A percentile compares a stretch with the other conserved stretches of the same genome.
Conservation (phyloP, 176 grass and related monocot species). For the Carex kokanica region DNA sequence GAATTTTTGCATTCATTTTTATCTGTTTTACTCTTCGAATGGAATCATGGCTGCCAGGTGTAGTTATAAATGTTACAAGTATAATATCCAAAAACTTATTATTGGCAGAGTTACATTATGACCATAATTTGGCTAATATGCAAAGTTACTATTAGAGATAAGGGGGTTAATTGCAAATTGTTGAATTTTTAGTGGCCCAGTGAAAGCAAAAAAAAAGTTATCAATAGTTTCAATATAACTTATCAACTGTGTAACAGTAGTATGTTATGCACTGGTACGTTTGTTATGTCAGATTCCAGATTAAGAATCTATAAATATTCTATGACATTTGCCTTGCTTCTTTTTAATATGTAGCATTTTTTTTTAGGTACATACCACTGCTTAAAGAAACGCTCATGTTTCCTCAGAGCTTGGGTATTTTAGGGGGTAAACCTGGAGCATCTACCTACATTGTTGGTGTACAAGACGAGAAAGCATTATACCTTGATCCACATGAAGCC, state of each 20-base stretch:
- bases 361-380: conserved; percentile 78
- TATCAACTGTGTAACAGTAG: background rate
- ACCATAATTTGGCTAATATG: background rate
- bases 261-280: background rate
- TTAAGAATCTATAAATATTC: conserved; percentile 15
- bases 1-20: background rate
- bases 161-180: background rate
- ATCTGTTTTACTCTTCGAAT: background rate
- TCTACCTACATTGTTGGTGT: conserved; percentile 96
- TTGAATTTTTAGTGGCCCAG: background rate
- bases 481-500: conserved; percentile 91
- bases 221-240: background rate
- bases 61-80: background rate
- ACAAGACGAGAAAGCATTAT: conserved; percentile 86
- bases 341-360: conserved; percentile 10
- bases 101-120: background rate
- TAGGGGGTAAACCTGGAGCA: conserved; percentile 91
- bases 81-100: background rate
- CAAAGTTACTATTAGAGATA: background rate
- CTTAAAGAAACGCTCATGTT: conserved; percentile 91
- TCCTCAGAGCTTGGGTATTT: conserved; percentile 95
- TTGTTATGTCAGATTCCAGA: conserved; percentile 24
- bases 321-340: background rate
- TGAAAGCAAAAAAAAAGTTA: background rate
- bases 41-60: background rate